Evolutionary conservation across 2,329 filamentous ascomycete species (phyloP).

Genomic region (Hymenotorrendiella dingleyae): DNA sequence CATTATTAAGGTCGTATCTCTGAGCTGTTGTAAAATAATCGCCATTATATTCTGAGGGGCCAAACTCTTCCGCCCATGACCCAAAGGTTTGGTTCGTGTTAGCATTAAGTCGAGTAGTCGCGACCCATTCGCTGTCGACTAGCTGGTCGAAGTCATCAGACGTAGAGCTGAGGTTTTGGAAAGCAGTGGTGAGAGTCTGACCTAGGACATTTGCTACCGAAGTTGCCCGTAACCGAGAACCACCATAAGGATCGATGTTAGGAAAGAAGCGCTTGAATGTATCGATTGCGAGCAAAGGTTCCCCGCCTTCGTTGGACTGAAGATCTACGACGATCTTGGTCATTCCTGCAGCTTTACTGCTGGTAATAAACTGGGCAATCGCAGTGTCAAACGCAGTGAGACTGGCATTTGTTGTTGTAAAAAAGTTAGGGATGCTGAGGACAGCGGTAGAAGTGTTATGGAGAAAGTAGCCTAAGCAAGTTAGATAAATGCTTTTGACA

Average conservation of each 20-base stretch:
- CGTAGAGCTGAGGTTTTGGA: conserved; percentile 12
- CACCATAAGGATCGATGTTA: conserved; percentile 22
- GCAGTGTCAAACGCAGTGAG: conserved; percentile 29
- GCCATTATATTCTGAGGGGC: conserved; percentile 14
- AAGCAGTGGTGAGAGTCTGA: conserved; percentile 17
- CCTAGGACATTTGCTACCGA: conserved; percentile 18
- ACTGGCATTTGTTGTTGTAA: conserved; percentile 24
- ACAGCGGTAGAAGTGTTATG: conserved; percentile 28
- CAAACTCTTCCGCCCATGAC: conserved; percentile 20
- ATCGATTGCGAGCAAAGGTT: conserved; percentile 52
- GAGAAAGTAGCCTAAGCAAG: conserved; percentile 26
- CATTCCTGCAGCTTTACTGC: conserved; percentile 40
- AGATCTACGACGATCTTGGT: conserved; percentile 58
- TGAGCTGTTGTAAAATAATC: conserved; percentile 20
- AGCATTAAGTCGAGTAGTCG: conserved; percentile 16
- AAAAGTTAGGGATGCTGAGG: conserved; percentile 36
- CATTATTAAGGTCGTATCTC: conserved; percentile 18
- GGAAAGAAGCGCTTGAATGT: conserved; percentile 40
- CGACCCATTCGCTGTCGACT: conserved; percentile 19
- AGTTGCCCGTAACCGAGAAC: conserved; percentile 20
- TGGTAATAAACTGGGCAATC: conserved; percentile 36
- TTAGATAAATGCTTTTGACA: too few relatives aligned
- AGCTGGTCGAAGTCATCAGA: conserved; percentile 16
- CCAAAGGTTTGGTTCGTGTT: conserved; percentile 17
- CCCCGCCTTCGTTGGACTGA: conserved; percentile 53